These are phyloP conservation scores for Cercophora newfieldiana DNA, from an alignment of 495 filamentous ascomycete species.

Conservation along the genomic window DNA sequence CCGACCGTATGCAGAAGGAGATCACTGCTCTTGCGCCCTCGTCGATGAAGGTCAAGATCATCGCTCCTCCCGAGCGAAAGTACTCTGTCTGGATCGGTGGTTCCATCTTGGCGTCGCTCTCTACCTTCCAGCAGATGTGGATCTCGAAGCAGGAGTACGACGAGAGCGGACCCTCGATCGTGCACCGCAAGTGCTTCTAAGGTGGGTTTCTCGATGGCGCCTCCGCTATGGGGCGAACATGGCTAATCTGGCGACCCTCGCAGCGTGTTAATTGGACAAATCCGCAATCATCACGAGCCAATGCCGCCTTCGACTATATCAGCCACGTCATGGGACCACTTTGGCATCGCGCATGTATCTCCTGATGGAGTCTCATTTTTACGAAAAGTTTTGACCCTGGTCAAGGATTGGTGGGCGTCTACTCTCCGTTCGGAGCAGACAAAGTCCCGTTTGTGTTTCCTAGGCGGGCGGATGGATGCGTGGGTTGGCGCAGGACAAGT, in stretches of 20 bases:
- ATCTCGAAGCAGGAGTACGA: slow-evolving; percentile 99
- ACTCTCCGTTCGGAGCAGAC: slow-evolving; percentile 45
- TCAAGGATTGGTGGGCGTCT: slow-evolving; percentile 48
- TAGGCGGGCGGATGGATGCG: slow-evolving; percentile 39
- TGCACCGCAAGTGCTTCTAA: slow-evolving; percentile 99
- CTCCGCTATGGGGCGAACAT: background rate
- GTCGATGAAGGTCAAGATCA: slow-evolving; percentile 99
- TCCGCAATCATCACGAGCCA: slow-evolving; percentile 33
- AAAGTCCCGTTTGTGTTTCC: slow-evolving; percentile 41
- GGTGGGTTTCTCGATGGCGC: slow-evolving; percentile 40
- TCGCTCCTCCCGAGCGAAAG: slow-evolving; percentile 95
- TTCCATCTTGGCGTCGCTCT: slow-evolving; percentile 98
- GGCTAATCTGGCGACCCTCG: slow-evolving; percentile 2
- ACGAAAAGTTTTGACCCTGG: slow-evolving; percentile 51
- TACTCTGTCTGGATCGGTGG: slow-evolving; percentile 99
- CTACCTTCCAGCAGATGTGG: slow-evolving; percentile 99
- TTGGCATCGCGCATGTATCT: slow-evolving; percentile 45
- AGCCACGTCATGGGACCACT: slow-evolving; percentile 37
- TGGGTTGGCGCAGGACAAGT: slow-evolving; percentile 45
- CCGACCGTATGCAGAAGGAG: slow-evolving; percentile 99
- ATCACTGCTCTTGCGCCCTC: slow-evolving; percentile 98
- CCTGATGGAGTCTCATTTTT: slow-evolving; percentile 49
- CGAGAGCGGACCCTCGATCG: slow-evolving; percentile 98
- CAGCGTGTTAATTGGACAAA: slow-evolving; percentile 24
- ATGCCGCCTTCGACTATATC: slow-evolving; percentile 35